These are phyloP conservation scores for Pistacia atlantica DNA, from an alignment of 345 rosid genomes.

Conservation along the genomic window DNA sequence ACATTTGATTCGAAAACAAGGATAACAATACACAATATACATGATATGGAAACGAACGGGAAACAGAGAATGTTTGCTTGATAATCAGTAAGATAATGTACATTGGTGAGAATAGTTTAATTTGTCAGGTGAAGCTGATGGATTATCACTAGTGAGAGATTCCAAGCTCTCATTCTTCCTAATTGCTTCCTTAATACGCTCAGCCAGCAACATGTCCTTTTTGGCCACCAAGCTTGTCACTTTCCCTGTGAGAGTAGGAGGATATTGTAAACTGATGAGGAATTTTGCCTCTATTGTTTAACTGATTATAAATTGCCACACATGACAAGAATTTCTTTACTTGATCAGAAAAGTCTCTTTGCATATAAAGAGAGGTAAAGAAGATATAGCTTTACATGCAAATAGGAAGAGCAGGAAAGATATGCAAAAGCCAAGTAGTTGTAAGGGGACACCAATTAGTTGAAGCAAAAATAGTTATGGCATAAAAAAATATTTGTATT, in stretches of 20 bases:
- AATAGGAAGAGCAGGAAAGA: background rate
- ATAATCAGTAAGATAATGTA: too few relatives aligned
- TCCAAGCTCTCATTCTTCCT: constrained; percentile 87
- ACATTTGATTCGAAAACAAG: too few relatives aligned
- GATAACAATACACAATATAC: too few relatives aligned
- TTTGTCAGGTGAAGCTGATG: too few relatives aligned
- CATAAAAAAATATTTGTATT: background rate
- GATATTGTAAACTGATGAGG: background rate
- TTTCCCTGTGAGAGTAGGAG: constrained; percentile 56
- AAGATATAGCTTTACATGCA: background rate
- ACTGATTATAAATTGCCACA: background rate
- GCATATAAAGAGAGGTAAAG: background rate
- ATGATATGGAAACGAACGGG: too few relatives aligned
- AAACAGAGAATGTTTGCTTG: too few relatives aligned
- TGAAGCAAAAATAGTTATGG: background rate
- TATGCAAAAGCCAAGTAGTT: background rate
- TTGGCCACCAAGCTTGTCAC: constrained; percentile 85
- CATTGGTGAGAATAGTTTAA: too few relatives aligned
- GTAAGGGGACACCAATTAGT: background rate
- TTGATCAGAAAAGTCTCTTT: background rate
- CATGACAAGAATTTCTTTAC: background rate
- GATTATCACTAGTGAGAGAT: constrained; percentile 58
- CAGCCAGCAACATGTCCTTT: constrained; percentile 59
- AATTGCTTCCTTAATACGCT: constrained; percentile 74
- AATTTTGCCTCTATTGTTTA: background rate